Conservation (phyloP, 495 filamentous ascomycete species). For the Penicillium soppii region DNA sequence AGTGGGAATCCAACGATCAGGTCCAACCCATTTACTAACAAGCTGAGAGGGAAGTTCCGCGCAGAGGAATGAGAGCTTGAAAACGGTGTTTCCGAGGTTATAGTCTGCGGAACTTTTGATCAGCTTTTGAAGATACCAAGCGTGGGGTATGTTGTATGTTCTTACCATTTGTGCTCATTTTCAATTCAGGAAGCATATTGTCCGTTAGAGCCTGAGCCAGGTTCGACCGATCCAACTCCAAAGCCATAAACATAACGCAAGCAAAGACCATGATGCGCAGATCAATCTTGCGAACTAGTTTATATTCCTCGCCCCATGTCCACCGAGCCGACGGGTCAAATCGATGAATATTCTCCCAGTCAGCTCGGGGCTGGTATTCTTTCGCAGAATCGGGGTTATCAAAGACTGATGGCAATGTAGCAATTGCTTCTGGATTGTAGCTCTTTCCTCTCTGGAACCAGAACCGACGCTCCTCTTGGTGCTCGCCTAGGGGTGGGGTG, state of each 20-base stretch:
- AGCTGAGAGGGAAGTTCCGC: slow-evolving; percentile 67
- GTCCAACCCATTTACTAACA: slow-evolving; percentile 63
- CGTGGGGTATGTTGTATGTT: background rate
- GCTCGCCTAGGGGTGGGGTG: slow-evolving; percentile 14
- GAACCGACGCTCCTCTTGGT: slow-evolving; percentile 16
- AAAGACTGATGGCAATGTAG: slow-evolving; percentile 55
- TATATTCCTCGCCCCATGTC: slow-evolving; percentile 50
- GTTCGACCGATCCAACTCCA: slow-evolving; percentile 65
- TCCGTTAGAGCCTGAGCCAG: slow-evolving; percentile 36
- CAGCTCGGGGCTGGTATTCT: slow-evolving; percentile 48
- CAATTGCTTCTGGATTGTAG: slow-evolving; percentile 50
- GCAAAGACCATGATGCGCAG: slow-evolving; percentile 52
- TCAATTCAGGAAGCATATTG: slow-evolving; percentile 53
- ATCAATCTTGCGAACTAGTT: slow-evolving; percentile 42
- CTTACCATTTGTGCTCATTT: slow-evolving; percentile 49
- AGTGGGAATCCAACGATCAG: slow-evolving; percentile 73
- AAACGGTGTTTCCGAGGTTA: slow-evolving; percentile 30
- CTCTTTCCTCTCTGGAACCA: slow-evolving; percentile 26
- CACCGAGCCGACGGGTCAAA: slow-evolving; percentile 53
- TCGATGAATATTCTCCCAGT: slow-evolving; percentile 53
- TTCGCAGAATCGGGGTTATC: slow-evolving; percentile 50
- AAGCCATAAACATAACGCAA: slow-evolving; percentile 72
- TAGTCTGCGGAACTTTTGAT: slow-evolving; percentile 17
- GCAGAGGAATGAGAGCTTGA: slow-evolving; percentile 22
- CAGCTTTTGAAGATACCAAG: background rate